A percentile compares a stretch with the other conserved stretches of the same genome.
These are phyloP conservation scores for Phaseolus coccineus DNA, from an alignment of 331 rosid species.

Conservation along the genomic window DNA sequence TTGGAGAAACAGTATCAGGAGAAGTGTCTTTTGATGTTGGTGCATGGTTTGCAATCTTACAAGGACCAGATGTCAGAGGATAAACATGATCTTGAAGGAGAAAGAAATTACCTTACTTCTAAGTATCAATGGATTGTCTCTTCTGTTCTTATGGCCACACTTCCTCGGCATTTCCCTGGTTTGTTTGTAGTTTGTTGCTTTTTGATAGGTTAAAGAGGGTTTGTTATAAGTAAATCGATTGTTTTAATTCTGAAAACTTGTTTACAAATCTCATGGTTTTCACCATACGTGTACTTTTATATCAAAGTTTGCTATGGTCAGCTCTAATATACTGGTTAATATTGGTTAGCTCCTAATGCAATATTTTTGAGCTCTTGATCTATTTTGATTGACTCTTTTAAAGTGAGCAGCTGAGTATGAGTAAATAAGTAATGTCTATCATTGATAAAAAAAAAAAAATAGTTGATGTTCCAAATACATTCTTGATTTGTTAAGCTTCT, in stretches of 20 bases:
- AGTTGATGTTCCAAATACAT: neutral
- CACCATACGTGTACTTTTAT: neutral
- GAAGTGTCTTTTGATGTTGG: slow-evolving; percentile 75
- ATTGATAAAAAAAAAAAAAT: neutral
- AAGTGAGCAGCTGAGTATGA: neutral
- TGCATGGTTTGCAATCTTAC: slow-evolving; percentile 76
- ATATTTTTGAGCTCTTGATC: neutral
- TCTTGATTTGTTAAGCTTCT: neutral
- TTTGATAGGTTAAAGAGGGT: slow-evolving; percentile 15
- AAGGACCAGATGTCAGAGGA: slow-evolving; percentile 60
- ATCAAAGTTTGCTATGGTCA: slow-evolving; percentile 19
- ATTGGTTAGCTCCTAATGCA: slow-evolving; percentile 18
- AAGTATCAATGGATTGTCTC: slow-evolving; percentile 76
- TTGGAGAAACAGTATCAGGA: slow-evolving; percentile 83
- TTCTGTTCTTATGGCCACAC: slow-evolving; percentile 84
- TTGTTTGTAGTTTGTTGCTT: slow-evolving; percentile 36
- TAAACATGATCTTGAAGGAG: slow-evolving; percentile 54
- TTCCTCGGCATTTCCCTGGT: slow-evolving; percentile 91
- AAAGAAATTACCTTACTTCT: slow-evolving; percentile 62
- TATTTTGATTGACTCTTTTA: neutral
- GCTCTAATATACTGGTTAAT: neutral
- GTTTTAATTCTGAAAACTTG: slow-evolving; percentile 23
- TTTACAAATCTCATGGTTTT: slow-evolving; percentile 30
- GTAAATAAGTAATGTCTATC: neutral
- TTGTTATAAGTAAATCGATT: slow-evolving; percentile 7